phyloP scores from a whole-genome alignment of 108 stramenopile genomes.

The Phaeodactylum tricornutum region DNA sequence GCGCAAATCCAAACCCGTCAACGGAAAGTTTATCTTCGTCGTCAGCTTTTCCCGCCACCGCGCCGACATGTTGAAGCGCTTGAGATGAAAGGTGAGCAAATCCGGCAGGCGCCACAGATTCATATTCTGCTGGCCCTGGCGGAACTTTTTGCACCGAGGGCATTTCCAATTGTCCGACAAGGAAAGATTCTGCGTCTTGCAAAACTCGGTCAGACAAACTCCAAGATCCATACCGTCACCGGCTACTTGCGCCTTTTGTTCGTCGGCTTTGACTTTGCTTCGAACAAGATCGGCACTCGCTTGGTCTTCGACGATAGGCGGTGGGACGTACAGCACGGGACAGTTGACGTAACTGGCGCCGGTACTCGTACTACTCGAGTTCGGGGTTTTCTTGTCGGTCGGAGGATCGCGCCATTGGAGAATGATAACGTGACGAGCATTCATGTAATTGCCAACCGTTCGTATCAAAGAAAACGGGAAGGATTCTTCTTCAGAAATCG shows the following conservation, averaged over 20 bases:
- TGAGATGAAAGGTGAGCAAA: conserved; percentile 86
- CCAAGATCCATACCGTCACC: conserved; percentile 53
- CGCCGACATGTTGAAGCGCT: conserved; percentile 90
- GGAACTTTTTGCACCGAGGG: conserved; percentile 77
- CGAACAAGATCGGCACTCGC: conserved; percentile 35
- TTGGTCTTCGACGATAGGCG: conserved; percentile 30
- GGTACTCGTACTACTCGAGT: conserved; percentile 10
- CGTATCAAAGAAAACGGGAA: conserved; percentile 71
- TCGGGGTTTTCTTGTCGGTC: conserved; percentile 22
- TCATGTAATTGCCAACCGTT: conserved; percentile 75
- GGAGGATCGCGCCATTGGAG: conserved; percentile 62
- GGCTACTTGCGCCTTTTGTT: conserved; percentile 2
- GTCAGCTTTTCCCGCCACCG: conserved; percentile 91
- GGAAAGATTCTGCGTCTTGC: conserved; percentile 68
- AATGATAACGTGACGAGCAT: conserved; percentile 53
- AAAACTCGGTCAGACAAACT: conserved; percentile 81
- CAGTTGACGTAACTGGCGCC: no score
- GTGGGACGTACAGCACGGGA: conserved; percentile 53
- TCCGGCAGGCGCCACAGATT: conserved; percentile 88
- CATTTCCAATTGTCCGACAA: conserved; percentile 71
- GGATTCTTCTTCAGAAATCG: conserved; percentile 31
- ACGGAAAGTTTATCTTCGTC: conserved; percentile 88
- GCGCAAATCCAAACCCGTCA: conserved; percentile 80
- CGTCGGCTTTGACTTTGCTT: conserved; percentile 13
- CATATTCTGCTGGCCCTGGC: conserved; percentile 80